Base-by-base conservation (phyloP, 768 basidiomycete species). In the Amanita muscaria region DNA sequence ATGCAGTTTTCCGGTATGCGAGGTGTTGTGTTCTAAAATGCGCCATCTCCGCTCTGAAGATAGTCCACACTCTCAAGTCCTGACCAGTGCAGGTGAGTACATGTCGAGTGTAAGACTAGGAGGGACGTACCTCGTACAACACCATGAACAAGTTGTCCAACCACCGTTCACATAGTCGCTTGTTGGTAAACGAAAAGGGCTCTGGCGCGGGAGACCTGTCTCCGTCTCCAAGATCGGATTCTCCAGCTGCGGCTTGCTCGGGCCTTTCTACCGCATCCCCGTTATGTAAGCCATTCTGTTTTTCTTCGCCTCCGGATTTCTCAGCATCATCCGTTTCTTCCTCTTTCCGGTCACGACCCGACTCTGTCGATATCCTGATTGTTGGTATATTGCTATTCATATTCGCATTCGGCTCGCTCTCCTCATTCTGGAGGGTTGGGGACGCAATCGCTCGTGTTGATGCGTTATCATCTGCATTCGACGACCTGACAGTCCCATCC, bases 11-110 rank as follows among this genome's bases (percentile, higher is more conserved):
- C 48, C 91, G 80, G 60, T 99, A 99, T 0, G 93, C 92, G 46
- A 98, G 87, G 51, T 96, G 93, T 61, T 98, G 94, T 2, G 91
- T 93, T 60, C 96, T 98, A 77, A 96, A 99, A 59, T 99, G 96
- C 0, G 93, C 92, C 9, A 97, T 88, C 59, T 98, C 96, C 2
- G 96, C 94, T 18, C 96, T 78, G 79, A 94, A 99, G 56, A 99
- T 98, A 1, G 96, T 99, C 85, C 94, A 98, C 3, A 99, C 88
- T 12, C 96, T 80, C 30, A 99, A 70, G 60, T 99, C 96, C 89
- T 93, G 50, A 21, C 14, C 10, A 11, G 3, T 25, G 9, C 11
- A 22, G 21, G 27, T 51, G 11, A 46, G 46, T 31, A 35, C 9
- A 5, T 22, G n/a, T 2, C 16, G n/a, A 5, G 8, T 12, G 8